Percentiles rank a stretch among this genome's conserved stretches.
Evolutionary conservation across 768 basidiomycete species (phyloP).

Genomic region (Phylloporus rhodoxanthus): DNA sequence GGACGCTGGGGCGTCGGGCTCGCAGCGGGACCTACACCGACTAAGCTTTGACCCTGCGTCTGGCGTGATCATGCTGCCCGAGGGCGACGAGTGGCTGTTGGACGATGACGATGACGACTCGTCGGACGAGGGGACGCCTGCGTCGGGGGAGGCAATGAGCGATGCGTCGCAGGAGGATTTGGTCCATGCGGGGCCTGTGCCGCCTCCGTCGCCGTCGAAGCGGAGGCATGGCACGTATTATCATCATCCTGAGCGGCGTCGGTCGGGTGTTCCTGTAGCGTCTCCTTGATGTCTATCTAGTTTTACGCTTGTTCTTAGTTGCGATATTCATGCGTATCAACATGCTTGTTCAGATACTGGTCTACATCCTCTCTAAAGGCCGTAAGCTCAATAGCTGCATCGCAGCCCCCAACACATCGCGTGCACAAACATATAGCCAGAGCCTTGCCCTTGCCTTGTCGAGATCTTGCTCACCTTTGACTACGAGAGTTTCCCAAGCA

Average conservation of each 20-base stretch:
- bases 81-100: constrained; percentile 60
- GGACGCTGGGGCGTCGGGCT: constrained; percentile 33
- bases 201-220: constrained; percentile 33
- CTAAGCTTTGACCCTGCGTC: constrained; percentile 82
- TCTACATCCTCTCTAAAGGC: constrained; percentile 89
- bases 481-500: constrained; percentile 87
- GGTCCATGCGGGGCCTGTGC: constrained; percentile 10
- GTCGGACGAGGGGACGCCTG: constrained; percentile 37
- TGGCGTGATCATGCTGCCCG: constrained; percentile 85
- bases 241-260: constrained; percentile 70
- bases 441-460: constrained; percentile 79
- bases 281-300: constrained; percentile 23
- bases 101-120: constrained; percentile 47
- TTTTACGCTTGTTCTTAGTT: background rate
- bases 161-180: constrained; percentile 23
- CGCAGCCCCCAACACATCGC: constrained; percentile 82
- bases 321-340: background rate
- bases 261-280: constrained; percentile 54
- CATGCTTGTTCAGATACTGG: too few species aligned
- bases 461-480: constrained; percentile 72
- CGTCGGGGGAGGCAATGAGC: constrained; percentile 15
- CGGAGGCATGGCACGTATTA: constrained; percentile 76
- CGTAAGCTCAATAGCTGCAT: constrained; percentile 85
- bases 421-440: constrained; percentile 83
- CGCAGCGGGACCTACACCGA: constrained; percentile 44